Evolutionary conservation across 345 rosid genomes (phyloP).

Genomic region (Cochlearia excelsa): DNA sequence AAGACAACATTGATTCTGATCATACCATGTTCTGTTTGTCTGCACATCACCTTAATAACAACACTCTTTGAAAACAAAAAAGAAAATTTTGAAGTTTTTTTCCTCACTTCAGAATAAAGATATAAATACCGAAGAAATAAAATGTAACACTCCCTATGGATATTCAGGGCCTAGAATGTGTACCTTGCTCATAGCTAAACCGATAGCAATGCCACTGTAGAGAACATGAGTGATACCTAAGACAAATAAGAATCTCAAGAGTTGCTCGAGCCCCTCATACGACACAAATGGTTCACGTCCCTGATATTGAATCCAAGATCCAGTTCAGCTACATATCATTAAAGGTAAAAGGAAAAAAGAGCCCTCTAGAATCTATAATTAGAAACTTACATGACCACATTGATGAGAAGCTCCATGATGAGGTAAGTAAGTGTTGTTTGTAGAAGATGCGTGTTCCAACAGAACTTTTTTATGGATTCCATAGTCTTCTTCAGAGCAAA

Average conservation of each 20-base stretch:
- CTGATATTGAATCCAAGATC: conserved; percentile 41
- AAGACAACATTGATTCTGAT: conserved; percentile 20
- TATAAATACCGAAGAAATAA: not conserved
- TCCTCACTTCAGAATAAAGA: conserved; percentile 7
- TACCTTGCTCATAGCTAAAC: conserved; percentile 94
- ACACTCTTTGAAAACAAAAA: not conserved
- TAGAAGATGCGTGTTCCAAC: conserved; percentile 41
- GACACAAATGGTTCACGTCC: conserved; percentile 94
- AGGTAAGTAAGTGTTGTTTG: conserved; percentile 50
- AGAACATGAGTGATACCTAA: conserved; percentile 87
- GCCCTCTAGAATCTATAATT: not conserved
- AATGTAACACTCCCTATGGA: conserved; percentile 8
- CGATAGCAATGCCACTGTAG: conserved; percentile 85
- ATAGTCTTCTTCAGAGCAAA: conserved; percentile 70
- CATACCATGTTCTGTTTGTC: not conserved
- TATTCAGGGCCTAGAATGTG: conserved; percentile 24
- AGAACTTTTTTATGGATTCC: conserved; percentile 37
- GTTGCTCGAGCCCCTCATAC: conserved; percentile 78
- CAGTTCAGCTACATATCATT: conserved; percentile 6
- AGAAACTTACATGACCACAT: conserved; percentile 64
- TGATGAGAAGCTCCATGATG: conserved; percentile 53
- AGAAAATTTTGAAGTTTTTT: not conserved
- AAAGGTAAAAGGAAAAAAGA: not conserved
- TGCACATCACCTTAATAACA: not conserved
- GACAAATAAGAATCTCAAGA: conserved; percentile 82